These are phyloP conservation scores for Globisporangium takayamanum DNA, from an alignment of 352 stramenopile species.

Conservation along the genomic window DNA sequence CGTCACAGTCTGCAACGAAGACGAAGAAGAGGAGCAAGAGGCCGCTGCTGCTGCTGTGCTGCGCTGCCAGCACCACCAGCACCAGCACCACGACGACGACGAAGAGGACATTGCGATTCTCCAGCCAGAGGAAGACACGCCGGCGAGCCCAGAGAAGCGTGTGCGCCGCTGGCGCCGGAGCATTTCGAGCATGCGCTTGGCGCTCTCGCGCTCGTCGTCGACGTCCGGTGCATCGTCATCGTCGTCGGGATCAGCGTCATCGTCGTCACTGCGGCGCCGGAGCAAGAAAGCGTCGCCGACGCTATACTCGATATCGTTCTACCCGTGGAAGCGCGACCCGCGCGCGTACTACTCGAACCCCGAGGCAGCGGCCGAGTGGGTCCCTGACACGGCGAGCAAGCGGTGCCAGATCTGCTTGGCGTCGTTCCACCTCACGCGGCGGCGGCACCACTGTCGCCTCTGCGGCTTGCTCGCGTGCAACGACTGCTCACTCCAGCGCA, in stretches of 20 bases:
- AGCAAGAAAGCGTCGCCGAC: slow-evolving; percentile 20
- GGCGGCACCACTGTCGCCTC: slow-evolving; percentile 82
- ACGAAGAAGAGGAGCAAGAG: slow-evolving; percentile 1
- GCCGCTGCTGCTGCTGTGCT: neutral
- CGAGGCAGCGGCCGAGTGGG: slow-evolving; percentile 63
- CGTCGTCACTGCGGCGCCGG: neutral
- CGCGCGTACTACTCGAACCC: slow-evolving; percentile 62
- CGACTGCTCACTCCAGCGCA: slow-evolving; percentile 59
- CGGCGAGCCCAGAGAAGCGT: slow-evolving; percentile 2
- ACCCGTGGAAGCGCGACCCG: slow-evolving; percentile 69
- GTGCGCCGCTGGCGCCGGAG: slow-evolving; percentile 4
- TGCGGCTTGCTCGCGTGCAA: slow-evolving; percentile 68
- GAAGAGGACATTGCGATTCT: slow-evolving; percentile 17
- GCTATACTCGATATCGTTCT: slow-evolving; percentile 74
- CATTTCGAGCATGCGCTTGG: slow-evolving; percentile 12
- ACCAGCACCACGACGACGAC: neutral
- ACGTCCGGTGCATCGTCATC: neutral
- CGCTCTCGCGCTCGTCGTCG: slow-evolving; percentile 11
- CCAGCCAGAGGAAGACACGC: slow-evolving; percentile 8
- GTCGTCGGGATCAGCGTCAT: neutral
- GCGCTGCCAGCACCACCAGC: neutral
- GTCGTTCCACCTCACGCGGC: slow-evolving; percentile 50
- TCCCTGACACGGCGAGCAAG: slow-evolving; percentile 54
- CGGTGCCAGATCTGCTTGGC: slow-evolving; percentile 57
- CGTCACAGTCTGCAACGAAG: slow-evolving; percentile 7